Percentiles rank a stretch among this genome's conserved stretches.
phyloP scores from a whole-genome alignment of 768 basidiomycete species.

The Suillus decipiens region DNA sequence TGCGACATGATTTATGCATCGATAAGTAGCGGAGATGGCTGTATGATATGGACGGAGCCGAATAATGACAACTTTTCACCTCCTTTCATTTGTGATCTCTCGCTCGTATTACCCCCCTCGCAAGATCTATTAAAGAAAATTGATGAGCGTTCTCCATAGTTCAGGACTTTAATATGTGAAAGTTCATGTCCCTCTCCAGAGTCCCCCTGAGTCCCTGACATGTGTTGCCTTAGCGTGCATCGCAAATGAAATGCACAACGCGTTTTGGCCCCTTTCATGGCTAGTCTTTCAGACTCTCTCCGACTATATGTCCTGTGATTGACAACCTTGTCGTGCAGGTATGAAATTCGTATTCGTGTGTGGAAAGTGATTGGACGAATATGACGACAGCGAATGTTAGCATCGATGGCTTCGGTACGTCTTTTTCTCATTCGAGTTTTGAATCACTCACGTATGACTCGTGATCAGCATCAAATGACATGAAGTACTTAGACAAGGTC shows the following conservation, averaged over 20 bases:
- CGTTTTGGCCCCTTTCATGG: conserved; percentile 18
- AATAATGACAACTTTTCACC: no score
- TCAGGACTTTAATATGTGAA: neutral
- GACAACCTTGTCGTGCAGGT: conserved; percentile 12
- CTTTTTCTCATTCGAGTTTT: neutral
- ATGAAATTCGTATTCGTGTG: conserved; percentile 26
- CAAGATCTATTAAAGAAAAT: neutral
- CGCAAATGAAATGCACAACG: conserved; percentile 7
- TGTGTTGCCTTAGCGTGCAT: neutral
- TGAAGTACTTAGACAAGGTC: conserved; percentile 28
- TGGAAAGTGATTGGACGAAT: conserved; percentile 16
- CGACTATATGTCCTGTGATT: neutral
- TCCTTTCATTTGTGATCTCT: no score
- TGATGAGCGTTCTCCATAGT: neutral
- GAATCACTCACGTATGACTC: neutral
- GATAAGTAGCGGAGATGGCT: no score
- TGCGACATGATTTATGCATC: no score
- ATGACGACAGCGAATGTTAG: conserved; percentile 22
- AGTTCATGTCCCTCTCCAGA: neutral
- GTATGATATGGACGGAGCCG: no score
- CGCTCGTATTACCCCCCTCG: no score
- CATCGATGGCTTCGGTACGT: conserved; percentile 24
- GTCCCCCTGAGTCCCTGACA: neutral
- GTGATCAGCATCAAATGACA: conserved; percentile 24
- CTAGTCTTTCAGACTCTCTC: neutral